Base-by-base conservation (phyloP, 2,329 filamentous ascomycete species). In the Paecilomyces niveus region DNA sequence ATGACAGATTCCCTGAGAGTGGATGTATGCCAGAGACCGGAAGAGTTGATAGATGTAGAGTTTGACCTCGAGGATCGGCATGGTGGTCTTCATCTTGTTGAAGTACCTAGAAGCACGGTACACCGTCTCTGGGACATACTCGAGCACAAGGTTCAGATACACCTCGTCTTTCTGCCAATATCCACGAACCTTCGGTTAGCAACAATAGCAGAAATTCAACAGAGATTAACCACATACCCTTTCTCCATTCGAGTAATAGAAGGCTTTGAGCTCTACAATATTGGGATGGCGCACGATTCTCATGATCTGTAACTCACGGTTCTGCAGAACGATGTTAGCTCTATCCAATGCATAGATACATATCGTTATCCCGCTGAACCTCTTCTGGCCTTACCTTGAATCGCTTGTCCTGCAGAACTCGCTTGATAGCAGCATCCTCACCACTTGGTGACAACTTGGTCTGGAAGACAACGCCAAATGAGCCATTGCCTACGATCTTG, bases 1-100 rank as follows among this genome's bases (percentile, higher is more conserved):
- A 76, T 99, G 94, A 79, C 94, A 99, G 77, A 99, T 99, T 70
- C 94, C 94, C 80, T 97, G 93, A 9, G 94, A 97, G 79, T 99
- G 94, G 68, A 99, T 99, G 79, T 99, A 99, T 71, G 94, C 94
- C 67, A 99, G 84, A 35, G 94, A 96, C 68, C 94, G 89, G 85
- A 99, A 99, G 57, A 99, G 89, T 81, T 99, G 94, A 80, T 99
- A 99, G 74, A 93, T 99, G 83, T 97, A 99, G 63, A 99, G 88
- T 83, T 99, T 99, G 74, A 97, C 92, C 78, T 99, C 94, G 68
- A 99, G 85, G 68, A 93, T 96, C 15, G 94, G 94, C 94, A 99
- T 99, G 56, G 93, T 97, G 6, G 92, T 96, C 86, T 97, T 99
- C 88, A 97, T 89, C 82, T 99, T 99, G 84, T 95, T 97, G 84